These are phyloP conservation scores for Zasmidium citrigriseum DNA, from an alignment of 2,329 filamentous ascomycete genomes.

Conservation along the genomic window DNA sequence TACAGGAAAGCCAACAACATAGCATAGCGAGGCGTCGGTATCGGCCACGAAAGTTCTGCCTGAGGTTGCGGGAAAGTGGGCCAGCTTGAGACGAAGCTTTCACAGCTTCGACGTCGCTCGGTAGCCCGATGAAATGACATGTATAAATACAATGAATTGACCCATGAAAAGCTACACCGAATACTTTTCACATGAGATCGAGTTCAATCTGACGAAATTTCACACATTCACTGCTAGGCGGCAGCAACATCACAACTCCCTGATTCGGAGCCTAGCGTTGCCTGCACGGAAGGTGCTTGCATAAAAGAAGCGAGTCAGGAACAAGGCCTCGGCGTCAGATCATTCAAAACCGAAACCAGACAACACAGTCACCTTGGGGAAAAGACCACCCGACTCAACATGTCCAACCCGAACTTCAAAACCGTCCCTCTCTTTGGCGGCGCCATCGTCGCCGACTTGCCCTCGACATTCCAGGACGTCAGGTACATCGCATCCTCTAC, in stretches of 20 bases:
- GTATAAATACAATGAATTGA: constrained; percentile 12
- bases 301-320: background rate
- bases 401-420: constrained; percentile 14
- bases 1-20: background rate
- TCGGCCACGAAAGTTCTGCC: background rate
- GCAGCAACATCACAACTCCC: constrained; percentile 8
- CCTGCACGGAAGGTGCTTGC: constrained; percentile 11
- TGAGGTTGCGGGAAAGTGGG: constrained; percentile 3
- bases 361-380: background rate
- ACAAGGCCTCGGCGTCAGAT: background rate
- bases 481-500: constrained; percentile 54
- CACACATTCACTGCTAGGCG: constrained; percentile 4
- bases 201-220: background rate
- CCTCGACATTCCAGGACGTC: constrained; percentile 68
- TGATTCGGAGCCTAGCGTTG: constrained; percentile 19
- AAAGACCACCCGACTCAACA: background rate
- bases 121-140: constrained; percentile 10
- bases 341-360: background rate
- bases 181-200: background rate
- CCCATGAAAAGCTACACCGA: no score
- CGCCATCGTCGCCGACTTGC: constrained; percentile 69
- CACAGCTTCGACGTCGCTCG: constrained; percentile 4
- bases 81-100: constrained; percentile 1
- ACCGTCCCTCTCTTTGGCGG: constrained; percentile 64
- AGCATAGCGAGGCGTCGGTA: constrained; percentile 20